Base-by-base conservation (phyloP, 129 eudicot species). In the Flaveria ramosissima region DNA sequence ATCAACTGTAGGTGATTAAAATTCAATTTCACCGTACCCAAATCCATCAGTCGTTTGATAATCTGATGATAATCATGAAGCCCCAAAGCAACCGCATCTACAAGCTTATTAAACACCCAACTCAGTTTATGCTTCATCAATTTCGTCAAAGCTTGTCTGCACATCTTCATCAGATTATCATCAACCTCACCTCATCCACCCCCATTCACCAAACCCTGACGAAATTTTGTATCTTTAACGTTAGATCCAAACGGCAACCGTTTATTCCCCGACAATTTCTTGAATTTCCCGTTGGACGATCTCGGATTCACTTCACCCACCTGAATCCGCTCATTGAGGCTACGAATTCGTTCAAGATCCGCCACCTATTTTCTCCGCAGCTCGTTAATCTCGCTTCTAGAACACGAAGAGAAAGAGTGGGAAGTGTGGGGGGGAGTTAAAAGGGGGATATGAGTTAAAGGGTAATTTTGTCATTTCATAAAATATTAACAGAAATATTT, bases 31-130 rank as follows among this genome's bases (percentile, higher is more conserved):
- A 93, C 89, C 12, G 98, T 90, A 3, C 98, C 98, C 27, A 93
- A 88, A 93, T 93, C 98, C 98, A 93, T 93, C 11, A 97, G 98
- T 17, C 85, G 55, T 84, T 87, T 90, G 10, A 93, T 83, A 75
- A 93, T 89, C 23, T 68, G 80, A 74, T 90, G 96, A 48, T 90
- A 93, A 89, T 93, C 98, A 59, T 90, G 92, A 74, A 93, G 89
- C 69, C 96, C 92, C 68, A 93, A 48, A 14, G 87, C 93, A 24
- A 30, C 87, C 0, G 90, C 97, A 71, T 93, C 96, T 0, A 93
- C 93, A 6, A 97, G 98, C 9, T 48, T 70, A 19, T 87, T 90
- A 23, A 93, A 93, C 0, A n/a, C n/a, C n/a, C n/a, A n/a, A n/a
- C n/a, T n/a, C n/a, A n/a, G n/a, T n/a, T n/a, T n/a, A n/a, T n/a